Evolutionary conservation across 441 rosid species (phyloP).

Genomic region (Corymbia calophylla): DNA sequence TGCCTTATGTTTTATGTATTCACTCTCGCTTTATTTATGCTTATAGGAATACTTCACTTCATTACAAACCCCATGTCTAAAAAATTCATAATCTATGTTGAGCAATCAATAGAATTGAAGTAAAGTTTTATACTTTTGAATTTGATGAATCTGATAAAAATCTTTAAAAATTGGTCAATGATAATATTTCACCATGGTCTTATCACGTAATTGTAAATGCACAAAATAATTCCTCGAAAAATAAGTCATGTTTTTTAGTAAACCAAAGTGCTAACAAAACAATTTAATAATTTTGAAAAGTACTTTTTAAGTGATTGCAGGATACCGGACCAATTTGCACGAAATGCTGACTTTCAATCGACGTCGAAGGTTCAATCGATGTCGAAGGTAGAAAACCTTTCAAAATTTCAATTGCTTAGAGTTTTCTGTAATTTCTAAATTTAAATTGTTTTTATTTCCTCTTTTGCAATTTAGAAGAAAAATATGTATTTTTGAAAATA

Average conservation of each 20-base stretch:
- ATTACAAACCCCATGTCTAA: not conserved
- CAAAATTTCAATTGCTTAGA: not conserved
- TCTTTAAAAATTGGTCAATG: fast-evolving
- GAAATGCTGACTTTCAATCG: not conserved
- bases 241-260: too few relatives aligned
- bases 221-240: too few relatives aligned
- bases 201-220: not conserved
- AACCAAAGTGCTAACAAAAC: too few relatives aligned
- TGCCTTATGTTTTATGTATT: not conserved
- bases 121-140: not conserved
- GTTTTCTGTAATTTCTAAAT: not conserved
- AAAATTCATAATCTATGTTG: too few relatives aligned
- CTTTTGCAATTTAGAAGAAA: not conserved
- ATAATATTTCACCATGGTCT: not conserved
- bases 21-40: not conserved
- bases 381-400: not conserved
- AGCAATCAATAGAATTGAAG: not conserved
- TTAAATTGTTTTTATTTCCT: fast-evolving
- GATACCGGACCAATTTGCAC: too few relatives aligned
- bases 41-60: not conserved
- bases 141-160: not conserved
- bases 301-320: too few relatives aligned
- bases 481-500: fast-evolving
- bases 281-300: too few relatives aligned
- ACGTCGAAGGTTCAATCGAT: not conserved